Base-by-base conservation (phyloP, 306 rosid species). In the Sindora glabra region DNA sequence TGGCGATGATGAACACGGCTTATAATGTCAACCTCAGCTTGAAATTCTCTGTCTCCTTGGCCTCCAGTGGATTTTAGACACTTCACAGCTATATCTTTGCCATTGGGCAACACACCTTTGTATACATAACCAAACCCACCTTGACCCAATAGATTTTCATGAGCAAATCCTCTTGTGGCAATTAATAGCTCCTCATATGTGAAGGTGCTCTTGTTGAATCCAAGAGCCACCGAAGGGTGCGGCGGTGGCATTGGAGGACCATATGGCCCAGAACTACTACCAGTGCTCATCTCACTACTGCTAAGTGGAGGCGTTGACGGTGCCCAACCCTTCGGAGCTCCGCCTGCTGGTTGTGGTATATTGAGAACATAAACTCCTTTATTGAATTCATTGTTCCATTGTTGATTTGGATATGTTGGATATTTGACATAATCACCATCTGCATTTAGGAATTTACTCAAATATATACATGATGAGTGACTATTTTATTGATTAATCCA, bases 1-100 rank as follows among this genome's bases (percentile, higher is more conserved):
- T 91, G 85, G 14, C 96, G 98, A 59, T 91, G 98, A 58, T 88
- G 98, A 22, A 91, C 98, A 10, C 95, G 89, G 37, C 98, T 91
- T 8, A 91, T 88, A 10, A 78, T 83, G 23, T 91, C 98, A 18
- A 88, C 87, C 78, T 91, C 96, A 0, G 86, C 92, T 39, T 77
- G 89, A 22, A 91, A 85, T 42, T 91, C 98, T 3, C 64, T 77
- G 29, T 81, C 89, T 1, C 95, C 98, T 74, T 88, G 92, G 0
- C 79, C 74, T 0, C 88, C 81, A 0, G 83, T 81, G 0, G 86
- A 13, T 44, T 85, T 87, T 8, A 91, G 88, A 67, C 95, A 79
- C 62, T 88, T 91, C 27, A 91, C 98, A 0, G 95, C 95, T 5
- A 91, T 78, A 62, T 88, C 98, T 70, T 88, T 91, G 2, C 98